phyloP scores from a whole-genome alignment of 495 filamentous ascomycete genomes.

The Choiromyces venosus region DNA sequence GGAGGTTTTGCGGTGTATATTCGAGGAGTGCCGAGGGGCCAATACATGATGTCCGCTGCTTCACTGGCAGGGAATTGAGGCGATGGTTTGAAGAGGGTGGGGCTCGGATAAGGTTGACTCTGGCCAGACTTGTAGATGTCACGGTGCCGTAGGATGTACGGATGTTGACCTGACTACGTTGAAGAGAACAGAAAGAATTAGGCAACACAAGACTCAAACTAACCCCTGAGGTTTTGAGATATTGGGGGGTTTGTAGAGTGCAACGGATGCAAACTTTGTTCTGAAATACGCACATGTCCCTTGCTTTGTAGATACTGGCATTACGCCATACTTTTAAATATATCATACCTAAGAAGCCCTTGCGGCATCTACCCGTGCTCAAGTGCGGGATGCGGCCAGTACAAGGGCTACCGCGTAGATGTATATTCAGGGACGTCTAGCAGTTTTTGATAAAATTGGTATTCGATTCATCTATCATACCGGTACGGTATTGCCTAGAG shows the following conservation, averaged over 20 bases:
- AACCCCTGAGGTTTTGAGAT: neutral
- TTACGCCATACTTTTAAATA: no score
- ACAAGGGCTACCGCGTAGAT: neutral
- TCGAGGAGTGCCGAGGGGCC: constrained; percentile 85
- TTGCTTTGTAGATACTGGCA: neutral
- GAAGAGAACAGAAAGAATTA: neutral
- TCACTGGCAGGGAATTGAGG: neutral
- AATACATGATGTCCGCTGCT: constrained; percentile 65
- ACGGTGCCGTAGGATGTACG: neutral
- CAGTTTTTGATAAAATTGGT: no score
- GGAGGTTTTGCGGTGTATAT: constrained; percentile 74
- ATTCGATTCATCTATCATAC: neutral
- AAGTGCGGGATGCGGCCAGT: neutral
- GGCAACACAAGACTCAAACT: neutral
- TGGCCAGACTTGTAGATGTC: neutral
- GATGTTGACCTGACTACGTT: neutral
- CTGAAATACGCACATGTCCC: neutral
- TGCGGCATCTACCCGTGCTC: neutral
- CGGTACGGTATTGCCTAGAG: neutral
- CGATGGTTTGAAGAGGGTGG: neutral
- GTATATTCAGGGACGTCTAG: neutral
- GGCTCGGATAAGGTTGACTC: neutral
- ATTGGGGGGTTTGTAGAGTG: neutral
- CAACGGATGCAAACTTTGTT: neutral
- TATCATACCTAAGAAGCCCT: no score